Conservation (phyloP, 148 eudicot species). For the Hydrangea macrophylla region DNA sequence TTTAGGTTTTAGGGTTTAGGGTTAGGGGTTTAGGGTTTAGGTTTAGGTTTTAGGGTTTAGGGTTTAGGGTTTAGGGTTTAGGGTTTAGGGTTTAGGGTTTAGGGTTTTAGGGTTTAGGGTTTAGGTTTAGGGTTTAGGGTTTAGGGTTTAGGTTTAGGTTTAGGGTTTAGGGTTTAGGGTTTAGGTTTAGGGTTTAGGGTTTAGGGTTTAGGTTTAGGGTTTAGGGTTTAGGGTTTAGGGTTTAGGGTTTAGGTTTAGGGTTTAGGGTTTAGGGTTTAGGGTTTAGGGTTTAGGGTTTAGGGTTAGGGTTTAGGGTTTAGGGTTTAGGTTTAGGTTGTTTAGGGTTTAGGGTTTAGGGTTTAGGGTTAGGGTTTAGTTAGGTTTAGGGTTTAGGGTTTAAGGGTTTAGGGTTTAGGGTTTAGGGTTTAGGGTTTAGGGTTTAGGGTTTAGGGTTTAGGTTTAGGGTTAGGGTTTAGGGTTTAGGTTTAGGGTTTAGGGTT, state of each 20-base stretch:
- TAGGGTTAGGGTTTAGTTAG: constrained; percentile 18
- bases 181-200: constrained; percentile 13
- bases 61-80: constrained; percentile 20
- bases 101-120: background rate
- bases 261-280: constrained; percentile 22
- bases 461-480: constrained; percentile 3
- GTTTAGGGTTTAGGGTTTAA: constrained; percentile 10
- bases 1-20: constrained; percentile 7
- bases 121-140: background rate
- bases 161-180: constrained; percentile 23
- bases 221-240: constrained; percentile 27
- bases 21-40: too few relatives aligned
- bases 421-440: constrained; percentile 1
- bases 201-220: constrained; percentile 29
- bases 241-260: constrained; percentile 29
- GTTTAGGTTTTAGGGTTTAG: constrained; percentile 11
- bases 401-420: constrained; percentile 1
- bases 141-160: background rate
- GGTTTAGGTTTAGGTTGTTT: constrained; percentile 23
- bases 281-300: constrained; percentile 21
- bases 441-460: background rate
- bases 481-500: background rate
- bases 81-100: constrained; percentile 17
- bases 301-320: constrained; percentile 25
- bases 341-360: constrained; percentile 27